phyloP scores from a whole-genome alignment of 345 rosid species.

The Linum trigynum region DNA sequence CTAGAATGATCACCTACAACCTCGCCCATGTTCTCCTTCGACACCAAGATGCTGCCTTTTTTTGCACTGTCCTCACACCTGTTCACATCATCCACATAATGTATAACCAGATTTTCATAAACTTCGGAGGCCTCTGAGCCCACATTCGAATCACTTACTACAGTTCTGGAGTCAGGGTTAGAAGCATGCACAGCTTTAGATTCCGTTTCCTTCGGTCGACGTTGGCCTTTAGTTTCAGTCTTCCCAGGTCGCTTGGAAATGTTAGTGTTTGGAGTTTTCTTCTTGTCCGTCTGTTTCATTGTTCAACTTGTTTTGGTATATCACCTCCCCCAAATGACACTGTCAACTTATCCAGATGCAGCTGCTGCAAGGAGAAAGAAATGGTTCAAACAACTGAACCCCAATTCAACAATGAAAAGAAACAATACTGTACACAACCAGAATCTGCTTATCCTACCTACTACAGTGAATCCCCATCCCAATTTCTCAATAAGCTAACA shows the following conservation, averaged over 20 bases:
- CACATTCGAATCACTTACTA: slow-evolving; percentile 48
- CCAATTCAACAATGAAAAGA: background rate
- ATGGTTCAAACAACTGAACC: background rate
- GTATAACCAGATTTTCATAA: slow-evolving; percentile 1
- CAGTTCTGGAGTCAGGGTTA: slow-evolving; percentile 27
- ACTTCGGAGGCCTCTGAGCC: slow-evolving; percentile 37
- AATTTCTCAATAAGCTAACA: background rate
- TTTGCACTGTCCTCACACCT: slow-evolving; percentile 29
- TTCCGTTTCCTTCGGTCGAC: slow-evolving; percentile 31
- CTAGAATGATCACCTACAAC: slow-evolving; percentile 27
- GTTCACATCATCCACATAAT: slow-evolving; percentile 25
- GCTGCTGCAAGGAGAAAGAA: background rate
- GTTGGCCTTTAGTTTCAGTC: slow-evolving; percentile 41
- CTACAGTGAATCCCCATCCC: background rate
- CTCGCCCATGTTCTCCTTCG: slow-evolving; percentile 22
- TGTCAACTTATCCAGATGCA: background rate
- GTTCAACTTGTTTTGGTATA: background rate
- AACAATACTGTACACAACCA: background rate
- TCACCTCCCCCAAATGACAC: slow-evolving; percentile 14
- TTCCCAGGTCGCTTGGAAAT: slow-evolving; percentile 49
- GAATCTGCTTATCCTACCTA: background rate
- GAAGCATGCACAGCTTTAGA: slow-evolving; percentile 30
- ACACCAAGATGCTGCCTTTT: slow-evolving; percentile 19
- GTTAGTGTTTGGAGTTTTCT: slow-evolving; percentile 36
- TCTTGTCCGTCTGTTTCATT: slow-evolving; percentile 50